These are phyloP conservation scores for Sphenostylis stenocarpa DNA, from an alignment of 306 rosid genomes.

Conservation along the genomic window DNA sequence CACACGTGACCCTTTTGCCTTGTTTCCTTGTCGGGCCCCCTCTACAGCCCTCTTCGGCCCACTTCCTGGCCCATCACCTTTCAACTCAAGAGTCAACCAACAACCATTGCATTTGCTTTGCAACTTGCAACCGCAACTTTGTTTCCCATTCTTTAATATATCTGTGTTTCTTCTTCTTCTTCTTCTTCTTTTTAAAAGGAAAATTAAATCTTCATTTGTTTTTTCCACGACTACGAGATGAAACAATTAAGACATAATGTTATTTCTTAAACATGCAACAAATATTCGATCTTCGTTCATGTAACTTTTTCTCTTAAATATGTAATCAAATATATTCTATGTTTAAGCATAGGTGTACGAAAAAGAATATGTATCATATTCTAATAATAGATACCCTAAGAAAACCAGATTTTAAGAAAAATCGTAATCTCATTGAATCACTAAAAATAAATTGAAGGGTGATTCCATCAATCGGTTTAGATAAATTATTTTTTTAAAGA, in stretches of 20 bases:
- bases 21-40: slow-evolving; percentile 52
- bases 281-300: too few species aligned
- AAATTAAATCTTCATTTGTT: not conserved
- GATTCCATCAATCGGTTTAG: too few species aligned
- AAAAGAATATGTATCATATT: too few species aligned
- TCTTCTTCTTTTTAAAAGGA: not conserved
- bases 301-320: too few species aligned
- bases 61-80: slow-evolving; percentile 30
- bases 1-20: slow-evolving; percentile 61
- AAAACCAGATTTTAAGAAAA: too few species aligned
- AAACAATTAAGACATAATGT: not conserved
- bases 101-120: slow-evolving; percentile 22
- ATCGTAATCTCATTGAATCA: too few species aligned
- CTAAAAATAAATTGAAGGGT: too few species aligned
- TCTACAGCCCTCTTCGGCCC: slow-evolving; percentile 38
- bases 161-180: not conserved
- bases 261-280: too few species aligned
- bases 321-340: too few species aligned
- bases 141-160: slow-evolving; percentile 9
- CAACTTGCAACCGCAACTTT: slow-evolving; percentile 18
- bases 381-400: too few species aligned
- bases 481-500: too few species aligned
- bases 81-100: slow-evolving; percentile 16
- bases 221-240: not conserved
- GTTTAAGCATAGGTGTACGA: too few species aligned